Conservation (phyloP, 768 basidiomycete genomes). For the Suillus discolor region DNA sequence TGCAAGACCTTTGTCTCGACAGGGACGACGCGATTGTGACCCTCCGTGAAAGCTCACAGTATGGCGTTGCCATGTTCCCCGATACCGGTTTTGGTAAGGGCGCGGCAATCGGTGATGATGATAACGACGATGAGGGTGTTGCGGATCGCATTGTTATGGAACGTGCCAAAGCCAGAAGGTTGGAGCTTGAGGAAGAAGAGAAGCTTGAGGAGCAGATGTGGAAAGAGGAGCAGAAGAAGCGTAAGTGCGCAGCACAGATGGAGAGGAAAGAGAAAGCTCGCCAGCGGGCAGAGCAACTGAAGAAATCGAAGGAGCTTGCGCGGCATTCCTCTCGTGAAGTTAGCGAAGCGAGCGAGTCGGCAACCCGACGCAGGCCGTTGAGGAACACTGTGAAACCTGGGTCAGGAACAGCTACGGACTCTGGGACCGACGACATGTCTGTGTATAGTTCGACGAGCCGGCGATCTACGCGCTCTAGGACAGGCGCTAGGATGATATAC, state of each 20-base stretch:
- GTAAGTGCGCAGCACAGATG: slow-evolving; percentile 21
- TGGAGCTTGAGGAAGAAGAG: slow-evolving; percentile 45
- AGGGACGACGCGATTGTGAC: slow-evolving; percentile 56
- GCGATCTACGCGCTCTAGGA: slow-evolving; percentile 12
- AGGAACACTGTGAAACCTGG: slow-evolving; percentile 8
- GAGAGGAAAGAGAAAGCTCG: slow-evolving; percentile 23
- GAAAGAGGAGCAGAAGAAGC: slow-evolving; percentile 25
- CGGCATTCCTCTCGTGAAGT: background rate
- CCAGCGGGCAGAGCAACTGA: slow-evolving; percentile 22
- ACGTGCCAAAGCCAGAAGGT: slow-evolving; percentile 42
- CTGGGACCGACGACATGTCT: slow-evolving; percentile 33
- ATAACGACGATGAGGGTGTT: slow-evolving; percentile 33
- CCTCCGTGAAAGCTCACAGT: slow-evolving; percentile 75
- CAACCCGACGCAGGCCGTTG: slow-evolving; percentile 11
- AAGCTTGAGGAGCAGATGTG: slow-evolving; percentile 32
- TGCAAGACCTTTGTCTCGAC: slow-evolving; percentile 62
- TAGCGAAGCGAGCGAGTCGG: slow-evolving; percentile 21
- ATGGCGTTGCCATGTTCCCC: slow-evolving; percentile 87
- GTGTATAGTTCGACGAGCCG: slow-evolving; percentile 24
- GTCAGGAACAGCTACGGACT: slow-evolving; percentile 9
- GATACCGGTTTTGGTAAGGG: slow-evolving; percentile 37
- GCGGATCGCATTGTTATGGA: slow-evolving; percentile 48
- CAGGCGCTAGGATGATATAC: background rate
- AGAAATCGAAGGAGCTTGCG: background rate
- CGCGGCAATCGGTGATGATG: slow-evolving; percentile 37